These are phyloP conservation scores for Lachancea sp. DNA, from an alignment of 805 yeast genomes.

Conservation along the genomic window DNA sequence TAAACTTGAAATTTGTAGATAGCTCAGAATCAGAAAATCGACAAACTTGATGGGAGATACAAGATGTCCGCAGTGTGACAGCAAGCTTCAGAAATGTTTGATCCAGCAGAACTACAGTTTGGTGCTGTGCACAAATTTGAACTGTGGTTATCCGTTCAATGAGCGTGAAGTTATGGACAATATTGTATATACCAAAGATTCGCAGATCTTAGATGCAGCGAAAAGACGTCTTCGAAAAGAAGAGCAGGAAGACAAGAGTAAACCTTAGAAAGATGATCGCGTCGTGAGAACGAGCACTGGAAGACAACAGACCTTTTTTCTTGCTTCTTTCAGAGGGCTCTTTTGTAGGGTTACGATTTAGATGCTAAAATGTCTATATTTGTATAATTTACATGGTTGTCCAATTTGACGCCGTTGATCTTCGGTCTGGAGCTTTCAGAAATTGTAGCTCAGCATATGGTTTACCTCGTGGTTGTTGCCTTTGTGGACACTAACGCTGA, in stretches of 20 bases:
- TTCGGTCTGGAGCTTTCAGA: background rate
- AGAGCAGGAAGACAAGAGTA: background rate
- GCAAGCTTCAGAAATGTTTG: conserved; percentile 23
- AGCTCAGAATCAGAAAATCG: background rate
- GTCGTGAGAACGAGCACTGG: background rate
- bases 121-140: conserved; percentile 24
- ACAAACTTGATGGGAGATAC: background rate
- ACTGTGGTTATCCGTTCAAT: conserved; percentile 29
- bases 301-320: too few species aligned
- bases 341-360: background rate
- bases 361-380: conserved; percentile 5
- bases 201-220: conserved; percentile 26
- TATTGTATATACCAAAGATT: conserved; percentile 25
- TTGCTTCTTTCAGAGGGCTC: too few species aligned
- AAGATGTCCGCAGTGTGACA: conserved; percentile 26
- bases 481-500: conserved; percentile 57
- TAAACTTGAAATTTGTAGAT: background rate
- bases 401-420: background rate
- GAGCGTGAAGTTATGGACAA: conserved; percentile 18
- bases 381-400: background rate
- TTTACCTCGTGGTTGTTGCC: conserved; percentile 32
- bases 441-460: conserved; percentile 1
- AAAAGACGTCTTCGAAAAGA: conserved; percentile 15
- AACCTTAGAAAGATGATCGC: background rate
- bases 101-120: conserved; percentile 32